A percentile compares a stretch with the other conserved stretches of the same genome.
Conservation (phyloP, 306 rosid species). For the Cyclanthera cordifolia region DNA sequence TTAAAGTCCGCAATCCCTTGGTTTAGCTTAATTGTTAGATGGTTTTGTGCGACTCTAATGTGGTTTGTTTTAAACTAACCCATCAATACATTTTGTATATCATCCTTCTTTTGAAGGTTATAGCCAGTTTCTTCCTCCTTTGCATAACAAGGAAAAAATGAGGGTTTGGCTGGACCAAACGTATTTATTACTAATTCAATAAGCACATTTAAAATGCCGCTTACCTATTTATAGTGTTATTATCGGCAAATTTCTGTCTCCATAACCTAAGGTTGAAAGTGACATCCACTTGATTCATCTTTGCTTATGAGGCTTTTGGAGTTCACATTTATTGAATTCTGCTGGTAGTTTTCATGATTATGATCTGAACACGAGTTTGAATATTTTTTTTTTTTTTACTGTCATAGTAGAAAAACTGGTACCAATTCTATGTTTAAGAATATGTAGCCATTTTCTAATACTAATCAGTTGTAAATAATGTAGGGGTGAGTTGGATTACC, state of each 20-base stretch:
- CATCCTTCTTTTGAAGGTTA: no score
- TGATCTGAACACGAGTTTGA: not conserved
- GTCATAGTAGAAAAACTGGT: not conserved
- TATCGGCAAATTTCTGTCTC: not conserved
- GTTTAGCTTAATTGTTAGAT: not conserved
- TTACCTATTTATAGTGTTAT: not conserved
- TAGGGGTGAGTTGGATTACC: constrained; percentile 98
- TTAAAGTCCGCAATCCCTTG: not conserved
- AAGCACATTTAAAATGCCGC: not conserved
- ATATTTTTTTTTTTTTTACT: not conserved
- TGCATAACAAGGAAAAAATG: not conserved
- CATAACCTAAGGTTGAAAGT: not conserved
- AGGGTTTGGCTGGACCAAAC: not conserved
- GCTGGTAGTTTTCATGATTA: not conserved
- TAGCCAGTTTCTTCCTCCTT: no score
- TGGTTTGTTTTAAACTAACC: not conserved
- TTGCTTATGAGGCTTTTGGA: not conserved
- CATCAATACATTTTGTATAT: not conserved
- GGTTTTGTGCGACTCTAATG: not conserved
- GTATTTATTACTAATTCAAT: not conserved
- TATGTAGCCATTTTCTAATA: constrained; percentile 11
- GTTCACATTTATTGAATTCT: not conserved
- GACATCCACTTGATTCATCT: not conserved
- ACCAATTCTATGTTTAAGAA: no score
- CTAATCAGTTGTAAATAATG: constrained; percentile 20